Conservation (phyloP, 2,329 filamentous ascomycete species). For the Penicillium frequentans region DNA sequence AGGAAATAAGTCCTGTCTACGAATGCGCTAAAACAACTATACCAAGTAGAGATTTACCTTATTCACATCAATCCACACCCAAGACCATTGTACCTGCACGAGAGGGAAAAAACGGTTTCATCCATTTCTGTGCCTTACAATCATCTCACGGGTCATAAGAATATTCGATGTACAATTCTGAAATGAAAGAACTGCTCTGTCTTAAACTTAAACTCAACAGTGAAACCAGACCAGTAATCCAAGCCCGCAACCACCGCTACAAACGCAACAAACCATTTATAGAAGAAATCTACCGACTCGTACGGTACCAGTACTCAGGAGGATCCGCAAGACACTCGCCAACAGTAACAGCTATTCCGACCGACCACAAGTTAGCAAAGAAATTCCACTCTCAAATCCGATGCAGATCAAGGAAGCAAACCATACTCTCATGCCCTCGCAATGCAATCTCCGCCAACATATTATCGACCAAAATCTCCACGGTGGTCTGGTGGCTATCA, state of each 20-base stretch:
- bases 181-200: not conserved
- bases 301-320: conserved; percentile 54
- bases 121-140: not conserved
- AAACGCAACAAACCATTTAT: not conserved
- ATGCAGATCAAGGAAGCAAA: not conserved
- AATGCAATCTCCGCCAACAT: conserved; percentile 39
- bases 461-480: conserved; percentile 28
- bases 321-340: conserved; percentile 60
- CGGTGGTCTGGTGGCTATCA: conserved; percentile 28
- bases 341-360: conserved; percentile 50
- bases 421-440: conserved; percentile 42
- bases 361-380: not conserved
- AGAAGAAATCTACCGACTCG: not conserved
- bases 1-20: too few relatives aligned
- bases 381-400: not conserved
- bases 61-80: too few relatives aligned
- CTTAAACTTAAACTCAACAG: not conserved
- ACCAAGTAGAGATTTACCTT: too few relatives aligned
- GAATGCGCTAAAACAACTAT: too few relatives aligned
- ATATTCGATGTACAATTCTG: not conserved
- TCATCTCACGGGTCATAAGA: not conserved
- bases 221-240: not conserved
- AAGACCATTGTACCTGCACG: too few relatives aligned
- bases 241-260: not conserved
- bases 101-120: not conserved